These are phyloP conservation scores for Fusarium nodosum DNA, from an alignment of 2,329 filamentous ascomycete genomes.

Conservation along the genomic window DNA sequence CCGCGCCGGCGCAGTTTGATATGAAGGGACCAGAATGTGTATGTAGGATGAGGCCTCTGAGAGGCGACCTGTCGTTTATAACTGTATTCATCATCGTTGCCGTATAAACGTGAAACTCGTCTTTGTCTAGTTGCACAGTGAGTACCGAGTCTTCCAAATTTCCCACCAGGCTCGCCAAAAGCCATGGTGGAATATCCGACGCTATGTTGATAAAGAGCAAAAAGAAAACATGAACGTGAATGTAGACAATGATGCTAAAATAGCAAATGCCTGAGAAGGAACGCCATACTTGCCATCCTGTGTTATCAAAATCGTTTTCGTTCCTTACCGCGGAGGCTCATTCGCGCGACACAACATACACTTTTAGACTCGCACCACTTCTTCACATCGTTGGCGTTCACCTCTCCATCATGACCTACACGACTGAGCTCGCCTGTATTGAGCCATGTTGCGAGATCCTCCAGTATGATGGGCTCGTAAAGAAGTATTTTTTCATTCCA, in stretches of 20 bases:
- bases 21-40: conserved; percentile 27
- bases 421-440: conserved; percentile 77
- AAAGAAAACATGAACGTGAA: conserved; percentile 4
- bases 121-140: conserved; percentile 9
- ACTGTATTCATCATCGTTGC: conserved; percentile 30
- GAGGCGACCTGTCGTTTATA: conserved; percentile 14
- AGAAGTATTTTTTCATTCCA: conserved; percentile 96
- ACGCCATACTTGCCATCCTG: conserved; percentile 35
- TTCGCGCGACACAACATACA: conserved; percentile 83
- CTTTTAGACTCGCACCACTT: conserved; percentile 91
- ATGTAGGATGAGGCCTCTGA: conserved; percentile 10
- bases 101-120: conserved; percentile 24
- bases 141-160: conserved; percentile 14
- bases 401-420: conserved; percentile 75
- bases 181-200: background rate
- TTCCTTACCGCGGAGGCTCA: conserved; percentile 65
- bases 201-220: conserved; percentile 2
- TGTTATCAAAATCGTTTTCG: conserved; percentile 62
- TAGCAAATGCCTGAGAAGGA: conserved; percentile 18
- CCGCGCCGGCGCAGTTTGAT: conserved; percentile 36
- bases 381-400: conserved; percentile 77
- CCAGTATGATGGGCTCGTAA: conserved; percentile 90
- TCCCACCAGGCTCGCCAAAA: conserved; percentile 4
- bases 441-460: conserved; percentile 87
- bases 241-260: conserved; percentile 8